Base-by-base conservation (phyloP, 2,329 filamentous ascomycete species). In the Diaporthe velutina region DNA sequence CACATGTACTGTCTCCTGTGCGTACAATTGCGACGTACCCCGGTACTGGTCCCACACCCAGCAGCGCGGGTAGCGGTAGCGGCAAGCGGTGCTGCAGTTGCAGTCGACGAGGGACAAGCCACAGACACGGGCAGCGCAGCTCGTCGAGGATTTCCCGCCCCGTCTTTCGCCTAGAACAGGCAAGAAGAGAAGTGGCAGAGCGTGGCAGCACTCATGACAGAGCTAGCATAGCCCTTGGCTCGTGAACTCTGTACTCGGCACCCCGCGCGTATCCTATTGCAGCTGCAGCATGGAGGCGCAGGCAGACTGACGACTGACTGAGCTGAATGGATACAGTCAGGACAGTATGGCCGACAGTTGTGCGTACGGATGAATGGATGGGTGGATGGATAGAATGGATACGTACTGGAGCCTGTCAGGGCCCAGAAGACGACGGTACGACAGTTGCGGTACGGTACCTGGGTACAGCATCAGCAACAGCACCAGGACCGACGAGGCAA, bases 161-260 rank as follows among this genome's bases (percentile, higher is more conserved):
- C 74, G 74, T 76, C 70, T 76, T 71, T 74, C 71, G 74, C 60
- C 72, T 76, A 72, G 67, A 68, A 68, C 70, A 68, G 71, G 45
- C 50, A 67, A 7, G 6, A n/a, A 15, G 12, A 3, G 15, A 15
- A 17, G 22, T 8, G 3, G 30, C 13, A 28, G 13, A 55, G 22
- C 25, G 66, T 19, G 38, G 58, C 15, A 8, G 33, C 30, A 38
- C 6, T 8, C 42, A 35, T 52, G 50, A 35, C 17, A 38, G 54
- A 38, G 22, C 22, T 9, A 50, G 68, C 68, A 58, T 64, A 42
- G 55, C 35, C 60, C 66, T 55, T 50, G 73, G 66, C 54, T 55
- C 28, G 64, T 54, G 35, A 28, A 45, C 54, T 54, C 25, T 67
- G 50, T 33, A 38, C 64, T 70, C 64, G 38, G 72, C 61, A 52